Evolutionary conservation across 306 rosid genomes (phyloP), one percentile per base, ranked within the genome.

Genomic region (Quercus berberidifolia): DNA sequence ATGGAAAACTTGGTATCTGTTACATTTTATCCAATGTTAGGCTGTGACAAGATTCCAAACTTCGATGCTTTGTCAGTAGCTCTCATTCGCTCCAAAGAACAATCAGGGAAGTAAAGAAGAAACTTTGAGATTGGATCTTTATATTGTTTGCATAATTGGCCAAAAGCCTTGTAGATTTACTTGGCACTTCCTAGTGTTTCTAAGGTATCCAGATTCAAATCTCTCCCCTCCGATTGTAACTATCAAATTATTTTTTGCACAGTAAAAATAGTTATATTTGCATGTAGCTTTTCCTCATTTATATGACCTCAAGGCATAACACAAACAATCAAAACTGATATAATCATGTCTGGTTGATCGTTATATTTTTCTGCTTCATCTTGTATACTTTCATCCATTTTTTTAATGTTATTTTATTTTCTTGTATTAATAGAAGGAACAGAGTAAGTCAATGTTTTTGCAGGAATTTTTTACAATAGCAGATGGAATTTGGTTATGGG

Each of bases 211-310:
- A 38, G 46, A 38, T 38, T 7, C 0, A 7, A 38, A 38, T 7
- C 0, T 0, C 0, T 1, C 2, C 0, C 2, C 11, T 7, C 11
- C 3, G 1, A 0, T 2, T 38, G 3, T 38, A 38, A 6, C 43
- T 38, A 6, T 38, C 0, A 38, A 38, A 38, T 38, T 7, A 6
- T 60, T 65, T 7, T 59, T 25, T 20, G 3, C 7, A 23, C 23
- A 3, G 10, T 59, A 23, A 8, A 59, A 65, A 6, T 56, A 33
- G 20, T 83, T 69, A 28, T 4, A 26, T 59, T 49, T 49, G 49
- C 76, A 23, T 15, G 54, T 10, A 23, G 30, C 15, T 11, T 75
- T 21, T 31, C 1, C 20, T 30, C 72, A 17, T 19, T 74, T 80
- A 35, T 54, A 3, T 35, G 54, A 18, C 46, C 13, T 18, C 59